These are phyloP conservation scores for Cnidoscolus chayamansa DNA, from an alignment of 441 rosid species.

Conservation along the genomic window DNA sequence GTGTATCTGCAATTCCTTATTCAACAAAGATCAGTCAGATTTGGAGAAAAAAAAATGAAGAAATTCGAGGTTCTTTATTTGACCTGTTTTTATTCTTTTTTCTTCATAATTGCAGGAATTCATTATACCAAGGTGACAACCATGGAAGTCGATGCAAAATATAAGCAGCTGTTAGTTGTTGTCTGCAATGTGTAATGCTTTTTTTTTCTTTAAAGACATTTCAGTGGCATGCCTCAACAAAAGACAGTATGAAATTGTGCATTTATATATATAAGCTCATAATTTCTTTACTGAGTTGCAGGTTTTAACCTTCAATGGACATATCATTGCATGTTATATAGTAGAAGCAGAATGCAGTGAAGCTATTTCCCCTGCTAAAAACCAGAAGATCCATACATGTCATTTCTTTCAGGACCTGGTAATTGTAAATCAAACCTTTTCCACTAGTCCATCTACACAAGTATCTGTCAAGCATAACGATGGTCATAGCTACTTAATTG, in stretches of 20 bases:
- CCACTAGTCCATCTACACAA: neutral
- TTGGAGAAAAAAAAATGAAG: no score
- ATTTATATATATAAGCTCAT: neutral
- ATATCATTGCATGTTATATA: neutral
- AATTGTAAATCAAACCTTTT: neutral
- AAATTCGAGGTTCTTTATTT: no score
- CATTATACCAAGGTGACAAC: conserved; percentile 24
- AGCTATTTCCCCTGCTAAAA: neutral
- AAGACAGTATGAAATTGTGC: neutral
- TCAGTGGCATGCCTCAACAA: neutral
- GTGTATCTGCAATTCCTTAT: no score
- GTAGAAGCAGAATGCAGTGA: neutral
- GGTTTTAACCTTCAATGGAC: neutral
- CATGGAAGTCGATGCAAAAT: conserved; percentile 25
- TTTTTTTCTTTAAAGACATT: neutral
- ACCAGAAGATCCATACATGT: neutral
- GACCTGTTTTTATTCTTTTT: neutral
- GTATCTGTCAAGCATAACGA: neutral
- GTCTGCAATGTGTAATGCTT: conserved; percentile 17
- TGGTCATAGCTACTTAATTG: neutral
- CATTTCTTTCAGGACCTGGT: neutral
- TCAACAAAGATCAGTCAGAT: no score
- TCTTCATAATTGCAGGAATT: conserved; percentile 33
- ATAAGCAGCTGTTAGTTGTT: conserved; percentile 25
- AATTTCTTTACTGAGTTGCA: neutral